Conservation (phyloP, 495 filamentous ascomycete species). For the Aspergillus bridgeri region DNA sequence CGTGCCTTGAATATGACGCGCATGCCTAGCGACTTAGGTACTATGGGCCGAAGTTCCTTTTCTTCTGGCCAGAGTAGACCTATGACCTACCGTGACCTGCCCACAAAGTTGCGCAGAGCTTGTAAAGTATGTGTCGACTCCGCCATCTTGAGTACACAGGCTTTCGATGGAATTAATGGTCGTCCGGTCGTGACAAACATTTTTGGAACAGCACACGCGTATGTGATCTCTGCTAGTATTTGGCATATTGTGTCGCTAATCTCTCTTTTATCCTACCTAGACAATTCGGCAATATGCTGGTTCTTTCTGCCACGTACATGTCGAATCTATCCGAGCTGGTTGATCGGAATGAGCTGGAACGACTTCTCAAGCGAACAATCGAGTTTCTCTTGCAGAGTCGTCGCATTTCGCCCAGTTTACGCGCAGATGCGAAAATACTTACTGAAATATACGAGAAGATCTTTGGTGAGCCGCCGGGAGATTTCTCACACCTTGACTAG, state of each 20-base stretch:
- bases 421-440: conserved; percentile 65
- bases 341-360: conserved; percentile 43
- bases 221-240: conserved; percentile 42
- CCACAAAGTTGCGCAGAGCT: conserved; percentile 46
- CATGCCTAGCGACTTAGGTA: conserved; percentile 37
- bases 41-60: background rate
- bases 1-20: conserved; percentile 31
- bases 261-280: conserved; percentile 47
- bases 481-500: conserved; percentile 8
- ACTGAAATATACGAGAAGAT: conserved; percentile 55
- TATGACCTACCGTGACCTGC: conserved; percentile 24
- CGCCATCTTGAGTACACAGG: conserved; percentile 77
- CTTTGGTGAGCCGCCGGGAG: conserved; percentile 31
- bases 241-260: conserved; percentile 5
- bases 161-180: conserved; percentile 69
- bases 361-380: conserved; percentile 61
- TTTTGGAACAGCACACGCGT: conserved; percentile 95
- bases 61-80: too few relatives aligned
- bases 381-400: conserved; percentile 59
- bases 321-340: conserved; percentile 53
- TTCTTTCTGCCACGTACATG: conserved; percentile 76
- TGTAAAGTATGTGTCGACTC: conserved; percentile 62
- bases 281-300: conserved; percentile 95
- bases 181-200: conserved; percentile 88
- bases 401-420: conserved; percentile 63